These are phyloP conservation scores for Blastomyces emzantsi DNA, from an alignment of 2,329 filamentous ascomycete genomes.

Conservation along the genomic window DNA sequence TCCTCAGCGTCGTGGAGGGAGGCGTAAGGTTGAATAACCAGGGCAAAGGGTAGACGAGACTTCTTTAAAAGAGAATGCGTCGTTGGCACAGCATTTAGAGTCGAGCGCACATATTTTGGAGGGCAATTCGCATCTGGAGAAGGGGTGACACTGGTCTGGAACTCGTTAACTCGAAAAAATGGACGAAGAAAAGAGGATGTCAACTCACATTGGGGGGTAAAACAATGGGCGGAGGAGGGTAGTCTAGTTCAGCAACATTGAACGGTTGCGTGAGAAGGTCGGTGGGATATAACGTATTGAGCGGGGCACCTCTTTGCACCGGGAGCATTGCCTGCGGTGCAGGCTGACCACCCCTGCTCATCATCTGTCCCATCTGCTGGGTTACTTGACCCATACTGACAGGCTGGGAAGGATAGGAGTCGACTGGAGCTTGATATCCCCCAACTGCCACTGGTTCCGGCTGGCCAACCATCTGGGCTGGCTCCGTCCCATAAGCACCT, in stretches of 20 bases:
- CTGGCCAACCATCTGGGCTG: conserved; percentile 26
- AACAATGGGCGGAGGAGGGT: conserved; percentile 82
- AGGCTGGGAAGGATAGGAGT: conserved; percentile 53
- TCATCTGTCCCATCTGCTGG: conserved; percentile 72
- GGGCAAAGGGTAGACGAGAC: conserved; percentile 87
- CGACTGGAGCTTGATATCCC: conserved; percentile 59
- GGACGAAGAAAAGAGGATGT: background rate
- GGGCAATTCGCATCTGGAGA: conserved; percentile 87
- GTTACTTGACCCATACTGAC: conserved; percentile 63
- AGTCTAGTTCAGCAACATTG: conserved; percentile 84
- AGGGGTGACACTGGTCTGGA: conserved; percentile 76
- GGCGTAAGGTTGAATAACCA: conserved; percentile 93
- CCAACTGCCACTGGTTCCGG: conserved; percentile 33
- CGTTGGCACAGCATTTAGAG: conserved; percentile 85
- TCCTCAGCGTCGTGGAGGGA: conserved; percentile 90
- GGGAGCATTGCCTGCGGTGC: conserved; percentile 44
- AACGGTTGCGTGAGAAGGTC: conserved; percentile 90
- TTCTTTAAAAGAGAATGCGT: conserved; percentile 92
- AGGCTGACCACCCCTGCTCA: conserved; percentile 57
- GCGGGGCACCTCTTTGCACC: conserved; percentile 37
- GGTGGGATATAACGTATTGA: conserved; percentile 87
- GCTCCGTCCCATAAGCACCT: conserved; percentile 38
- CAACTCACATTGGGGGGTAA: conserved; percentile 78
- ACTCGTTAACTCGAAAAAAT: conserved; percentile 32
- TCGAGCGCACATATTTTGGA: conserved; percentile 89